phyloP scores from a whole-genome alignment of 1,284 basidiomycete genomes.

The Tranzscheliella williamsii region DNA sequence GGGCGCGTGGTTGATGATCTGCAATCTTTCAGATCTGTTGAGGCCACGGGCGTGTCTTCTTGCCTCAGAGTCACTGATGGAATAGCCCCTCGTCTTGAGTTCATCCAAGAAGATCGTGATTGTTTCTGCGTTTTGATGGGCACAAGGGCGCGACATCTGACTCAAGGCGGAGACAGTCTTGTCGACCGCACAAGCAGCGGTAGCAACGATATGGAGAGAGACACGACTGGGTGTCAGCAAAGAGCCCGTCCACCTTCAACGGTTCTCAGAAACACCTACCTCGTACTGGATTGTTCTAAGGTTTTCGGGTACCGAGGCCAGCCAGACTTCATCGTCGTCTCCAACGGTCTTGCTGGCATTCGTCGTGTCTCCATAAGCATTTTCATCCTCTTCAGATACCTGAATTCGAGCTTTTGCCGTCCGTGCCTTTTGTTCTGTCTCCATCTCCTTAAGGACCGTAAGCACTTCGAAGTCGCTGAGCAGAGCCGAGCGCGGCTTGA shows the following conservation, averaged over 20 bases:
- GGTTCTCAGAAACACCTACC: no score
- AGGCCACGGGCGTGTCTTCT: slow-evolving; percentile 66
- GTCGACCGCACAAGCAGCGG: no score
- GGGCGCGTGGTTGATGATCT: slow-evolving; percentile 85
- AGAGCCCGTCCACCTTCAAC: no score
- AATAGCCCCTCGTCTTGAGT: slow-evolving; percentile 62
- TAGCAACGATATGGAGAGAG: neutral
- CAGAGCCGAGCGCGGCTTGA: slow-evolving; percentile 76
- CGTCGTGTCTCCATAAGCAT: no score
- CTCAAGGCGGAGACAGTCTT: slow-evolving; percentile 84
- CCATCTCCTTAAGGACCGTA: slow-evolving; percentile 74
- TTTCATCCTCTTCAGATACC: slow-evolving; percentile 61
- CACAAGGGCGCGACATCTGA: slow-evolving; percentile 72
- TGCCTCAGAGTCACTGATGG: slow-evolving; percentile 29
- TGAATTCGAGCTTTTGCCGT: slow-evolving; percentile 57
- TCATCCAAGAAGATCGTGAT: slow-evolving; percentile 71
- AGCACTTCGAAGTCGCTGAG: slow-evolving; percentile 86
- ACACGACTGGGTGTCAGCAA: neutral
- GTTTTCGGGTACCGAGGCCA: slow-evolving; percentile 67
- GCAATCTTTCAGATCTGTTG: slow-evolving; percentile 87
- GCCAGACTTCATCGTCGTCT: slow-evolving; percentile 33
- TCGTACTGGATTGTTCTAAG: slow-evolving; percentile 85
- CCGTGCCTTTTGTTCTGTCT: slow-evolving; percentile 67
- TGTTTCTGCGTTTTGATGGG: slow-evolving; percentile 70
- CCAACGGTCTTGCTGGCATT: no score